Base-by-base conservation (phyloP, 2,329 filamentous ascomycete genomes). In the Diplodia scrobiculata region DNA sequence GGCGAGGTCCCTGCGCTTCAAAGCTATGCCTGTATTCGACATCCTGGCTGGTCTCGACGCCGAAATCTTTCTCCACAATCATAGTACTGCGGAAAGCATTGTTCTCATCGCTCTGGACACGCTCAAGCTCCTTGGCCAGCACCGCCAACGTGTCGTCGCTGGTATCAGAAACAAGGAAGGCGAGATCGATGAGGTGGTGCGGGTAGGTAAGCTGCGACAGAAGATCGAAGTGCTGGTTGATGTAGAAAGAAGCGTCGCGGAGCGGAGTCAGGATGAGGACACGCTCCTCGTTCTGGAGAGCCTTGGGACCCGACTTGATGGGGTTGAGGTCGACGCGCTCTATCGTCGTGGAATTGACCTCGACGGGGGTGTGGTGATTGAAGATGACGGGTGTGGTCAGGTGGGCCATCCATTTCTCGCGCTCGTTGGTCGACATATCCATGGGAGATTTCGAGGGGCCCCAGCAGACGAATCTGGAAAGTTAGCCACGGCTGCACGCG, bases 371-470 rank as follows among this genome's bases (percentile, higher is more conserved):
- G 79, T 98, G 95, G 79, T 94, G 91, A 81, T 99, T 99, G 84
- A 96, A 97, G 70, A 97, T 86, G 72, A 99, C 92, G 59, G 95
- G 95, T 3, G 95, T 98, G 72, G 93, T 89, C 69, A 95, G 83
- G 75, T 97, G 93, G 67, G 87, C 88, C 71, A 91, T 89, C 95
- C 95, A 99, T 70, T 91, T 86, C 68, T 89, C 89, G 78, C 94
- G 89, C 76, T 99, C 95, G 76, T 97, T 97, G 66, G 89, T 82
- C 50, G 90, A 87, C 92, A 99, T 97, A 70, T 95, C 88, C 88
- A 96, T 96, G 63, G 95, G 95, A n/a, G 95, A 87, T 82, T 96
- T 97, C 27, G 90, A 87, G 14, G 95, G 94, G 13, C 95, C 95
- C 86, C 92, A 98, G 83, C 95, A 99, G 81, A 97, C 96, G 80